phyloP scores from a whole-genome alignment of 345 rosid species.

The Isatis tinctoria region DNA sequence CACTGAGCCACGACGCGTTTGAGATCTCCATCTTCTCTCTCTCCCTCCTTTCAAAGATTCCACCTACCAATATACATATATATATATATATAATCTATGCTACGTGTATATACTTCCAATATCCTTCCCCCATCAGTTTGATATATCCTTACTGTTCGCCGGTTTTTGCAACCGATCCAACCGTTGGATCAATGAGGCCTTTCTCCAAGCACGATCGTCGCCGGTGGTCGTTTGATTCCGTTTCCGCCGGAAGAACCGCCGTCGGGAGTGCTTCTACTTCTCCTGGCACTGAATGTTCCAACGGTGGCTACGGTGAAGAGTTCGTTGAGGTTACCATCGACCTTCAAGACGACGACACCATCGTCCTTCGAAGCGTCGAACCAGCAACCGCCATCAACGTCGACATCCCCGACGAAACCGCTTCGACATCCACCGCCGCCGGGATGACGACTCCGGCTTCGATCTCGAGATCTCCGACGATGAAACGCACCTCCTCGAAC shows the following conservation, averaged over 20 bases:
- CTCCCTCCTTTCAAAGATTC: constrained; percentile 6
- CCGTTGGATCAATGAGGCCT: constrained; percentile 43
- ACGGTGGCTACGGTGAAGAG: constrained; percentile 55
- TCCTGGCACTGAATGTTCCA: constrained; percentile 48
- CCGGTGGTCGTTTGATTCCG: constrained; percentile 83
- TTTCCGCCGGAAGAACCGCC: constrained; percentile 44
- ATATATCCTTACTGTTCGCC: background rate
- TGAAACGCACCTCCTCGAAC: constrained; percentile 63
- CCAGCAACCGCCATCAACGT: constrained; percentile 56
- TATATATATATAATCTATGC: background rate
- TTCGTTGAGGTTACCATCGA: constrained; percentile 93
- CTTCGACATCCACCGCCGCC: constrained; percentile 5
- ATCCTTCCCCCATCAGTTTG: background rate
- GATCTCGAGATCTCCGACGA: constrained; percentile 64
- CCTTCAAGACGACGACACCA: constrained; percentile 87
- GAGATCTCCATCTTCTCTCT: constrained; percentile 9
- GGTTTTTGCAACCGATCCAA: background rate
- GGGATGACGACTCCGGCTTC: constrained; percentile 40
- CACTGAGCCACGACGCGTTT: constrained; percentile 38
- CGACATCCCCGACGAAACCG: constrained; percentile 32
- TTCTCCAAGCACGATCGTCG: constrained; percentile 63
- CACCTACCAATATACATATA: constrained; percentile 1
- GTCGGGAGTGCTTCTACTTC: constrained; percentile 46
- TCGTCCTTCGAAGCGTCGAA: constrained; percentile 87
- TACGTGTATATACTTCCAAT: constrained; percentile 19